Percentiles rank a stretch among this genome's conserved stretches.
Conservation (phyloP, 2,329 filamentous ascomycete genomes). For the Colletotrichum destructivum region DNA sequence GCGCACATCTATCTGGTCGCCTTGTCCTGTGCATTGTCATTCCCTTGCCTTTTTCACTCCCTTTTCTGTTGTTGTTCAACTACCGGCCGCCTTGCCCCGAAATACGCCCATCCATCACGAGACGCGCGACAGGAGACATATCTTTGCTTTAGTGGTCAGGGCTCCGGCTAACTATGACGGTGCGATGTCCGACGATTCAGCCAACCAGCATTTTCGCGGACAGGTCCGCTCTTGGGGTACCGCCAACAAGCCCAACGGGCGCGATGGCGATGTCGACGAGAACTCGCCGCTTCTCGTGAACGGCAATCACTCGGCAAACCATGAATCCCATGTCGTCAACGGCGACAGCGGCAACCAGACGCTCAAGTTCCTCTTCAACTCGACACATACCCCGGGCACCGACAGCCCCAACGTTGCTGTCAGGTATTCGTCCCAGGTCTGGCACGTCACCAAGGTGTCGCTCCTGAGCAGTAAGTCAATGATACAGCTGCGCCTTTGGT, state of each 20-base stretch:
- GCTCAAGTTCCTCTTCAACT: slow-evolving; percentile 65
- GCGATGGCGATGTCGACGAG: slow-evolving; percentile 51
- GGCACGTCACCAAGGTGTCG: slow-evolving; percentile 71
- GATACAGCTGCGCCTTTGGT: neutral
- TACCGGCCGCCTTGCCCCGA: slow-evolving; percentile 14
- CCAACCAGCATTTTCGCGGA: slow-evolving; percentile 48
- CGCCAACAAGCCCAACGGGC: slow-evolving; percentile 46
- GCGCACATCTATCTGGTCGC: slow-evolving; percentile 28
- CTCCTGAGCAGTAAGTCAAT: slow-evolving; percentile 70
- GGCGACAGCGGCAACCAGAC: slow-evolving; percentile 46
- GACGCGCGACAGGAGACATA: slow-evolving; percentile 26
- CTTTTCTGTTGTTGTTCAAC: slow-evolving; percentile 25
- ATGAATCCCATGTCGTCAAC: slow-evolving; percentile 41
- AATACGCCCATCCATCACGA: slow-evolving; percentile 1
- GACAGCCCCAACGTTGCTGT: slow-evolving; percentile 64
- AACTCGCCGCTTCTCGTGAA: slow-evolving; percentile 59
- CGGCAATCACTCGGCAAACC: slow-evolving; percentile 47
- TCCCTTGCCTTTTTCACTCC: slow-evolving; percentile 32
- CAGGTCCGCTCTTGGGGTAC: slow-evolving; percentile 44
- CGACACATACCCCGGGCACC: slow-evolving; percentile 65
- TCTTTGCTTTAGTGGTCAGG: slow-evolving; percentile 15
- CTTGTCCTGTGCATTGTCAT: slow-evolving; percentile 33
- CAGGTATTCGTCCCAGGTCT: slow-evolving; percentile 63
- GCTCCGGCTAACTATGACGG: slow-evolving; percentile 50
- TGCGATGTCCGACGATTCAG: slow-evolving; percentile 50